Evolutionary conservation across 2,329 filamentous ascomycete genomes (phyloP), one percentile per base, ranked within the genome.

Genomic region (Juglanconis oblonga): DNA sequence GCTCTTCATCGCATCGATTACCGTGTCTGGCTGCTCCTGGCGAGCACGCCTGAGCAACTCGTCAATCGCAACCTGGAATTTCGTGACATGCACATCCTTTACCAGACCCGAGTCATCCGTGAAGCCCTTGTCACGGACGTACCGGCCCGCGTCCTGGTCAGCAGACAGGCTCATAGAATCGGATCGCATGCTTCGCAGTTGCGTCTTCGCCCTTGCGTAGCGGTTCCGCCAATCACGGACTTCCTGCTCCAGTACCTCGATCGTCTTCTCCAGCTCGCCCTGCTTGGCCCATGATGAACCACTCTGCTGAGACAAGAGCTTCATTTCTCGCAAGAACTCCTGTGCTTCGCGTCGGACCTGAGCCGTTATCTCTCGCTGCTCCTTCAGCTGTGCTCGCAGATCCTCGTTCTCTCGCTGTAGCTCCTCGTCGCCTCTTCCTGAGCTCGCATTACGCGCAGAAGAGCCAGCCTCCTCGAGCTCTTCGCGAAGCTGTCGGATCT

Each of bases 11-110:
- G 89, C 86, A 49, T 95, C 89, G 52, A 96, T 87, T 38, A 95
- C 87, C 65, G 85, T 84, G 50, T 88, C 84, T 0, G 92, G 86
- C 55, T 89, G 85, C n/a, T 89, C 85, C 38, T 82, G 81, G 53
- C 93, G 87, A 17, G 92, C 92, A 45, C 82, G 84, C 64, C 88
- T 88, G 40, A 99, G 81, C 44, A 98, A 81, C 68, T 98, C 94
- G 70, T 99, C 94, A 63, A 99, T 90, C 29, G 92, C 86, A 62
- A 98, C 88, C 73, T 99, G 95, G 78, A 97, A 98, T 70, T 91
- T 93, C 54, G 94, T 97, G 65, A 99, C 87, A 71, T 97, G 90
- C 11, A 97, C 84, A 73, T 97, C 95, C 75, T 91, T 93, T 67
- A 99, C 87, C 29, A 95, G 73, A 5, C 95, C 95, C 61, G 87